Evolutionary conservation across 192 early-diverging fungal genomes (phyloP).

Genomic region (Pecoramyces ruminantium): DNA sequence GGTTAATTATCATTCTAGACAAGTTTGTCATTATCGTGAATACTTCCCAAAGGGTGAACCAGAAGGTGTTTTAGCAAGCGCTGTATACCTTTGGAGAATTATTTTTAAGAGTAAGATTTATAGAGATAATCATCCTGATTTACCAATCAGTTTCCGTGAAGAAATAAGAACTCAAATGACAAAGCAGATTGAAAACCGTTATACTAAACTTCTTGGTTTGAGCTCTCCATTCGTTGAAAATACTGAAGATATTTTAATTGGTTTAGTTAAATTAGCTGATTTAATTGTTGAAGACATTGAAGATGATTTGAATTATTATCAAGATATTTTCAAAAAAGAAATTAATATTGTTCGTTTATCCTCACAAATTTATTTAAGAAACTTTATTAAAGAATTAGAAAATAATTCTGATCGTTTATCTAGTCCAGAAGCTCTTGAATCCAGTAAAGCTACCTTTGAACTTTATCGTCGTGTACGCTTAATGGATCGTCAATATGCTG

Average conservation of each 20-base stretch:
- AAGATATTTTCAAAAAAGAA: conserved; percentile 8
- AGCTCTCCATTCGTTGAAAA: conserved; percentile 24
- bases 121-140: conserved; percentile 17
- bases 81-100: conserved; percentile 30
- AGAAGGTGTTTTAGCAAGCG: conserved; percentile 18
- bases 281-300: conserved; percentile 33
- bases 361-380: conserved; percentile 21
- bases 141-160: conserved; percentile 22
- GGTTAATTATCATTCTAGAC: conserved; percentile 21
- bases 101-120: conserved; percentile 22
- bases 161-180: conserved; percentile 14
- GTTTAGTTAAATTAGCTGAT: conserved; percentile 25
- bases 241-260: conserved; percentile 19
- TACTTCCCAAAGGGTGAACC: conserved; percentile 34
- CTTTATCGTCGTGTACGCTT: conserved; percentile 18
- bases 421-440: conserved; percentile 18
- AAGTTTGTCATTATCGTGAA: conserved; percentile 33
- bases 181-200: conserved; percentile 15
- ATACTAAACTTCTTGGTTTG: conserved; percentile 23
- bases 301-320: conserved; percentile 25
- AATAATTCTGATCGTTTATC: conserved; percentile 13
- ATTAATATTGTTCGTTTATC: conserved; percentile 27
- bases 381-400: conserved; percentile 24
- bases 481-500: conserved; percentile 23
- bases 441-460: conserved; percentile 19